Percentiles rank a stretch among this genome's conserved stretches.
phyloP scores from a whole-genome alignment of 106 monocot species.

The Dioscorea zingiberensis region DNA sequence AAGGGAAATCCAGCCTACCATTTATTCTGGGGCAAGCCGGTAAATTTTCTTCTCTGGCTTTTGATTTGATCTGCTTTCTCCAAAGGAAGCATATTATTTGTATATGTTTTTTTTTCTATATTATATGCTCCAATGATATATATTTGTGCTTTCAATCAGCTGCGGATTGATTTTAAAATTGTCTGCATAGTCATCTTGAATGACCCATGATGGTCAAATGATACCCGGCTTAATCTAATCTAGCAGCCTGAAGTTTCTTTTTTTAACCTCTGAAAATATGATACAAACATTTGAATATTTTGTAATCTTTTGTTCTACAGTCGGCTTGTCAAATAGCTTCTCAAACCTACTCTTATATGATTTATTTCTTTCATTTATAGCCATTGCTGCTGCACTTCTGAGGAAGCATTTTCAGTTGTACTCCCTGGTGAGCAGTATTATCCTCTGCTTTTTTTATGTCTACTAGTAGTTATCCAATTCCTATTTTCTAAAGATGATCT shows the following conservation, averaged over 20 bases:
- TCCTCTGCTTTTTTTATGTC: neutral
- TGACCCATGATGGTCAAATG: too few species aligned
- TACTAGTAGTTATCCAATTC: neutral
- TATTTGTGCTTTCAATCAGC: too few species aligned
- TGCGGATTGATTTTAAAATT: neutral
- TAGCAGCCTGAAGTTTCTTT: too few species aligned
- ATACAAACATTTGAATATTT: neutral
- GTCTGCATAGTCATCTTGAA: neutral
- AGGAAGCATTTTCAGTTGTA: slow-evolving; percentile 40
- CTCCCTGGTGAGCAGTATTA: slow-evolving; percentile 22
- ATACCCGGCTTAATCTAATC: too few species aligned
- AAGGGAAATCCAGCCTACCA: slow-evolving; percentile 1
- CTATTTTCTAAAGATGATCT: neutral
- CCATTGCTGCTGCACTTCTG: slow-evolving; percentile 35
- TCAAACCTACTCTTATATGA: neutral
- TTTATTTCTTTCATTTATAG: slow-evolving; percentile 18
- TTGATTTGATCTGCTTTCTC: neutral
- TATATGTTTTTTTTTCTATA: neutral
- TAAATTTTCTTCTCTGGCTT: neutral
- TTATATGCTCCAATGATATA: neutral
- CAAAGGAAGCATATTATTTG: neutral
- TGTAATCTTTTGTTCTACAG: neutral
- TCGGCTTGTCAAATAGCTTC: too few species aligned
- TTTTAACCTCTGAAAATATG: neutral
- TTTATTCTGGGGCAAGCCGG: neutral